Evolutionary conservation across 345 rosid species (phyloP).

Genomic region (Excoecaria agallocha): DNA sequence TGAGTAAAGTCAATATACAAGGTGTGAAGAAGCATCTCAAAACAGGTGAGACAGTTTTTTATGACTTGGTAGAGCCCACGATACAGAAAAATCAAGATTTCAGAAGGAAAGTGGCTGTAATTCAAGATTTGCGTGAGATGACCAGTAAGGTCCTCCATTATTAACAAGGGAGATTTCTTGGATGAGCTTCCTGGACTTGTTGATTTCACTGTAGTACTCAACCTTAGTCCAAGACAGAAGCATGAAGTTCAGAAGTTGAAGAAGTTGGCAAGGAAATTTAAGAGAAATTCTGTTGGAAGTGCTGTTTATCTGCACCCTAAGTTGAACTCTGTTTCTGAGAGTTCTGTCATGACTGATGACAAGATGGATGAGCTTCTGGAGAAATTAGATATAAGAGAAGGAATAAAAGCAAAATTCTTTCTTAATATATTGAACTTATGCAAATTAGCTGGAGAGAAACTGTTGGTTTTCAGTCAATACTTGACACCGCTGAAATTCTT

Average conservation of each 20-base stretch:
- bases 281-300: slow-evolving; percentile 62
- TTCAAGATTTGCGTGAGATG: slow-evolving; percentile 83
- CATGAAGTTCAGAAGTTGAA: slow-evolving; percentile 44
- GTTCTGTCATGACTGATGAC: slow-evolving; percentile 31
- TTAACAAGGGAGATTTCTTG: slow-evolving; percentile 80
- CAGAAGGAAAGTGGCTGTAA: slow-evolving; percentile 56
- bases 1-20: slow-evolving; percentile 58
- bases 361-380: slow-evolving; percentile 58
- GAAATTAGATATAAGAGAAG: slow-evolving; percentile 53
- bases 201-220: slow-evolving; percentile 76
- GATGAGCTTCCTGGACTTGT: slow-evolving; percentile 83
- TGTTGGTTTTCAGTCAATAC: slow-evolving; percentile 85
- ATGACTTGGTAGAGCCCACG: slow-evolving; percentile 66
- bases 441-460: slow-evolving; percentile 60
- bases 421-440: slow-evolving; percentile 63
- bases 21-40: slow-evolving; percentile 47
- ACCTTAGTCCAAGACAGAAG: slow-evolving; percentile 57
- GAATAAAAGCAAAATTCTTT: slow-evolving; percentile 78
- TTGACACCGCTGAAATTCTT: slow-evolving; percentile 64
- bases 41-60: slow-evolving; percentile 47
- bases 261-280: slow-evolving; percentile 49
- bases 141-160: slow-evolving; percentile 75
- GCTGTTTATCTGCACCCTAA: slow-evolving; percentile 68
- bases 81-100: slow-evolving; percentile 50
- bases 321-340: slow-evolving; percentile 40